These are phyloP conservation scores for Fusarium brevicatenulatum DNA, from an alignment of 2,329 filamentous ascomycete genomes.

Conservation along the genomic window DNA sequence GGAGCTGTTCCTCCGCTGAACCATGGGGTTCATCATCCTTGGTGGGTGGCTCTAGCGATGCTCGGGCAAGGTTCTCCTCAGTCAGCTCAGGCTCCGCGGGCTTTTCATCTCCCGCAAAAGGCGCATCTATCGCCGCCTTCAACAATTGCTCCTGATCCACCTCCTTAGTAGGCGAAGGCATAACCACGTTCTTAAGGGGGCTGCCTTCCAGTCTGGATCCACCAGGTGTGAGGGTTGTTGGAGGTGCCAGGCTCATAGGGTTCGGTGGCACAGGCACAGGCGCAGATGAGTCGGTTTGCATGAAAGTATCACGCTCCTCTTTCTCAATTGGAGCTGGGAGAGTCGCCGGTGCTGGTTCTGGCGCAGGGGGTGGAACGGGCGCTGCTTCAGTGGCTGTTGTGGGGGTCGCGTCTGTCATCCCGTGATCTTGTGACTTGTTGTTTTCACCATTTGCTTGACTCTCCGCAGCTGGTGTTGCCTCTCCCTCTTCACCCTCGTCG, in stretches of 20 bases:
- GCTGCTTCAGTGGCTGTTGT: constrained; percentile 32
- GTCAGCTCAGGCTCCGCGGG: constrained; percentile 1
- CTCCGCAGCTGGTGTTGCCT: constrained; percentile 48
- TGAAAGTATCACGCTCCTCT: constrained; percentile 39
- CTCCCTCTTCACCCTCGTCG: constrained; percentile 59
- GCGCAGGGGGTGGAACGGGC: constrained; percentile 19
- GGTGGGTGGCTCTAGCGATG: not conserved
- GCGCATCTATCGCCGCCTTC: not conserved
- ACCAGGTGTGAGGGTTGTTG: constrained; percentile 42
- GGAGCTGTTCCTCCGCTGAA: constrained; percentile 15
- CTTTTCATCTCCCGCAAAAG: not conserved
- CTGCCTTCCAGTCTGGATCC: constrained; percentile 59
- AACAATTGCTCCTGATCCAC: constrained; percentile 19
- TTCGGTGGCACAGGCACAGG: constrained; percentile 43
- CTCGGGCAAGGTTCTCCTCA: constrained; percentile 10
- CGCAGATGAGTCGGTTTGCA: constrained; percentile 38
- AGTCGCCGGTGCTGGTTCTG: constrained; percentile 6
- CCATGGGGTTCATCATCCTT: constrained; percentile 10
- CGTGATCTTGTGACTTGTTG: constrained; percentile 49
- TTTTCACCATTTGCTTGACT: constrained; percentile 46
- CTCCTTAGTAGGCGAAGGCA: constrained; percentile 58
- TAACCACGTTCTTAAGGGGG: constrained; percentile 62
- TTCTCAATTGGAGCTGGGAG: constrained; percentile 27
- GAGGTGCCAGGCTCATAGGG: constrained; percentile 45
- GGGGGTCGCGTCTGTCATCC: constrained; percentile 51